Evolutionary conservation across 2,329 filamentous ascomycete species (phyloP), one percentile per base, ranked within the genome.

Genomic region (Trichoderma hamatum): DNA sequence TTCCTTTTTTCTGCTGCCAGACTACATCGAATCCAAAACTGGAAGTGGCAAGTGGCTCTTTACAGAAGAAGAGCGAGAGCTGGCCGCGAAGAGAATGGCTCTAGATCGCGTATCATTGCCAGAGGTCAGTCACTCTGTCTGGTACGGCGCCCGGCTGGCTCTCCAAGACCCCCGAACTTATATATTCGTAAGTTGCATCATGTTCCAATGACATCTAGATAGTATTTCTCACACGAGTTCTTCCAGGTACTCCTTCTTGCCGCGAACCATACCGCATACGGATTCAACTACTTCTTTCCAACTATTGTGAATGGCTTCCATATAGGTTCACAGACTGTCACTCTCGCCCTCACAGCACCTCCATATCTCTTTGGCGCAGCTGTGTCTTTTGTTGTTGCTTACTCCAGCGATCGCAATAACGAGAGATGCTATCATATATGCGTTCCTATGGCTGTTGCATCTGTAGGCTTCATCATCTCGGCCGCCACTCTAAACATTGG

Each of bases 321-420:
- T 80, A 86, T 0, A 82, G 82, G 0, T 85, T 84, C 76, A 78
- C 76, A 61, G 78, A 85, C 82, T 2, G 79, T 84, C 43, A 85
- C 84, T 0, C 78, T 87, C 3, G 80, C 84, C 1, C 79, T 87
- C 2, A 86, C 84, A 10, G 78, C 76, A 51, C 75, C 76, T 13
- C 75, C 76, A 1, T 79, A 77, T 69, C 70, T 79, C 14, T 72
- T 78, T 28, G 74, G 77, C n/a, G 77, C 74, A 3, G 68, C 69
- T 21, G 70, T 76, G 16, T 73, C 74, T 2, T 73, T 78, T 62
- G 61, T 70, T 5, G 68, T 72, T 1, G 74, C 74, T 0, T 76
- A 71, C 71, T 74, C 71, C 0, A 83, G 82, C 2, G 83, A 82
- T 6, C 76, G 75, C 7, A 77, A 80, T 73, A 80, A 83, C 69